These are phyloP conservation scores for Euphorbia celastroides DNA, from an alignment of 441 rosid species.

Conservation along the genomic window DNA sequence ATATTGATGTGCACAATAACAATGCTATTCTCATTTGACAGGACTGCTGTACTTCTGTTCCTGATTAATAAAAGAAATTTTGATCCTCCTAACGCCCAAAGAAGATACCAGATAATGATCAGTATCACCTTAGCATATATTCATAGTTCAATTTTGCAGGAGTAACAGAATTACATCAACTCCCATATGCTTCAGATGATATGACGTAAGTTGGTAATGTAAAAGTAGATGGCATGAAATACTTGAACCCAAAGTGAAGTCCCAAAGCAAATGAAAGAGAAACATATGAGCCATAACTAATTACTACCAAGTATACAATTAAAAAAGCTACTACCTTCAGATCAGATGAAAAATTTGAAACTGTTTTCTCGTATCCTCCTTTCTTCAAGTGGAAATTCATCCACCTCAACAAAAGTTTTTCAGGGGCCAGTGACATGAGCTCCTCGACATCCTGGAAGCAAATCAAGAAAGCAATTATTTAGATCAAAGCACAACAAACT, in stretches of 20 bases:
- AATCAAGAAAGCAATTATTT: background rate
- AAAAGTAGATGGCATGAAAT: background rate
- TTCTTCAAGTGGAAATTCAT: conserved; percentile 97
- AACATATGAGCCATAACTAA: background rate
- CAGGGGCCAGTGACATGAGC: conserved; percentile 87
- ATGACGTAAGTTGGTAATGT: background rate
- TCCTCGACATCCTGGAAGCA: conserved; percentile 85
- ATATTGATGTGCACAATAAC: conserved; percentile 5
- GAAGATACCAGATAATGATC: background rate
- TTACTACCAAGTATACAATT: background rate
- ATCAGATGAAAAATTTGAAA: conserved; percentile 89
- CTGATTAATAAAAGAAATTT: background rate
- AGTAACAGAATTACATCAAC: background rate
- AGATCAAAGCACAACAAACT: background rate
- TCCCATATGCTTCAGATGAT: background rate
- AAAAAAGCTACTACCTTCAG: conserved; percentile 55
- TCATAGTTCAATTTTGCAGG: background rate
- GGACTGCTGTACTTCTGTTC: background rate
- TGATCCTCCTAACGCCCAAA: background rate
- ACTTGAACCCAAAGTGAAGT: background rate
- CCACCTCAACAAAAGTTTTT: conserved; percentile 91
- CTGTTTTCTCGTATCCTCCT: conserved; percentile 86
- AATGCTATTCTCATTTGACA: background rate
- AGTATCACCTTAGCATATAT: background rate
- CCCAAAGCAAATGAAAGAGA: conserved; percentile 3